These are phyloP conservation scores for Talaromyces sp. DNA, from an alignment of 2,329 filamentous ascomycete species.

Conservation along the genomic window DNA sequence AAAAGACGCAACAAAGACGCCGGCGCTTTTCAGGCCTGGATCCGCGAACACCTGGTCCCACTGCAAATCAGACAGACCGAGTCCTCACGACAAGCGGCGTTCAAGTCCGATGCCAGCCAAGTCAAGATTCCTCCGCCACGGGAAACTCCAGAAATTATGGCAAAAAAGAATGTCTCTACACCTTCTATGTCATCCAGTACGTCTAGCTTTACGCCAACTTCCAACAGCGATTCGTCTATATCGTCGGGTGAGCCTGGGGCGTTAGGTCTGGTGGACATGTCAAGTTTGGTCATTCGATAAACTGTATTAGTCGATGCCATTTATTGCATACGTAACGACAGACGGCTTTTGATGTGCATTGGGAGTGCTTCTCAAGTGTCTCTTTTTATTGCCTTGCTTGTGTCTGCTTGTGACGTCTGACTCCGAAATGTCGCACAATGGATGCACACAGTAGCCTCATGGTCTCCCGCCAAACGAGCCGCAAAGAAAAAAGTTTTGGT, in stretches of 20 bases:
- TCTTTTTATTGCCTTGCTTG: too few species aligned
- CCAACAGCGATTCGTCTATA: neutral
- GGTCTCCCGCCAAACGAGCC: too few species aligned
- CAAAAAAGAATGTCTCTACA: neutral
- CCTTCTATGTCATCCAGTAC: neutral
- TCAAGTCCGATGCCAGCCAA: conserved; percentile 33
- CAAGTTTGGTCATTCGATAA: neutral
- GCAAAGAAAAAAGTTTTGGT: too few species aligned
- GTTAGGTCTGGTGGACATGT: neutral
- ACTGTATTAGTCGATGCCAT: too few species aligned
- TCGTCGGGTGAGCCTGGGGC: neutral
- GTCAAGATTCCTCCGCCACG: conserved; percentile 24
- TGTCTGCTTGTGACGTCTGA: too few species aligned
- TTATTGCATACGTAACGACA: neutral
- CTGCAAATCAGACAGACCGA: conserved; percentile 26
- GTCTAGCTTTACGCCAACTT: neutral
- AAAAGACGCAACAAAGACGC: conserved; percentile 32
- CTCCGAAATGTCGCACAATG: too few species aligned
- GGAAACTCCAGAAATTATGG: neutral
- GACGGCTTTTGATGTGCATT: neutral
- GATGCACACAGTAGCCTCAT: too few species aligned
- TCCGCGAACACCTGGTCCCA: conserved; percentile 37
- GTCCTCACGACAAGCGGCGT: conserved; percentile 25
- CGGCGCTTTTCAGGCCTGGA: conserved; percentile 28
- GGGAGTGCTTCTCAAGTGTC: too few species aligned